phyloP scores from a whole-genome alignment of 176 grass and related monocot species.

The Cenchrus americanus region DNA sequence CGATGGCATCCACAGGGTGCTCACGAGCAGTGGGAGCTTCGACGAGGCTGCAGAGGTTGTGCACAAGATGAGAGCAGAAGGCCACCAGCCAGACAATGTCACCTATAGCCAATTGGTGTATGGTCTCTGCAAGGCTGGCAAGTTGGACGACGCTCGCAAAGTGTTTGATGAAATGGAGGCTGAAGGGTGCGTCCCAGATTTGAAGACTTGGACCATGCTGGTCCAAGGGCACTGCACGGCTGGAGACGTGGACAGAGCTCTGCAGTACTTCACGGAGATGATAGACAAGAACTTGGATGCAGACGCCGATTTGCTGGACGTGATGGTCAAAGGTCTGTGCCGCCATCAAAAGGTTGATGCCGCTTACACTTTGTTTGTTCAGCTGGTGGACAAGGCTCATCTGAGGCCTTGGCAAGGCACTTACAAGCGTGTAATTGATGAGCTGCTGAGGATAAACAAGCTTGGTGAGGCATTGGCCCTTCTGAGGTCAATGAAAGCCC shows the following conservation, averaged over 20 bases:
- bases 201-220: constrained; percentile 96
- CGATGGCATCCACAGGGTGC: constrained; percentile 78
- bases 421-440: constrained; percentile 68
- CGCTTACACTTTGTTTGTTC: constrained; percentile 60
- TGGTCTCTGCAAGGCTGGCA: constrained; percentile 75
- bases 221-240: constrained; percentile 72
- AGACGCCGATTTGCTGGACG: constrained; percentile 74
- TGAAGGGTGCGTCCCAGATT: constrained; percentile 58
- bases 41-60: constrained; percentile 65
- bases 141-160: constrained; percentile 67
- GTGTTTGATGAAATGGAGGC: constrained; percentile 74
- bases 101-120: constrained; percentile 85
- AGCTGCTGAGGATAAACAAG: constrained; percentile 67
- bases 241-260: constrained; percentile 63
- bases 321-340: constrained; percentile 72
- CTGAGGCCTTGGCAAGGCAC: constrained; percentile 66
- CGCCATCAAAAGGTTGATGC: constrained; percentile 47
- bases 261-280: constrained; percentile 76
- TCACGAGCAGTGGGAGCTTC: constrained; percentile 71
- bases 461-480: constrained; percentile 69
- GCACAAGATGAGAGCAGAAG: constrained; percentile 61
- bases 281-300: constrained; percentile 60
- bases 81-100: constrained; percentile 78
- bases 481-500: constrained; percentile 68
- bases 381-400: constrained; percentile 72